Evolutionary conservation across 129 eudicot species (phyloP).

Genomic region (Centella asiatica): DNA sequence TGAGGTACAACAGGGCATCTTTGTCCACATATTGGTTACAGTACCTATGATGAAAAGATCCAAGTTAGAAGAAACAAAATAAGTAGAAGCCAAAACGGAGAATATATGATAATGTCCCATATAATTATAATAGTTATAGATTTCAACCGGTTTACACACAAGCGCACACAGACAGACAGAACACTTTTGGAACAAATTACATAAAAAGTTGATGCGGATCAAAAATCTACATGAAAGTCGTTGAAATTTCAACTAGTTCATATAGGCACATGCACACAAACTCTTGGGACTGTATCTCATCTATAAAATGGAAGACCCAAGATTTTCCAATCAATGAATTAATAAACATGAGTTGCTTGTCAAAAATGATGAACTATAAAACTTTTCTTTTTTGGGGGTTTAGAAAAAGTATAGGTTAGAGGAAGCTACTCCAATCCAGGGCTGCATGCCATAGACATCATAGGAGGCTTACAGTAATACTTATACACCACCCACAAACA

Average conservation of each 20-base stretch:
- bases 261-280: background rate
- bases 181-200: too few species aligned
- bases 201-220: too few species aligned
- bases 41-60: slow-evolving; percentile 42
- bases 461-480: too few species aligned
- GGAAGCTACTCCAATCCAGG: too few species aligned
- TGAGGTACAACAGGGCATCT: slow-evolving; percentile 75
- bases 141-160: too few species aligned
- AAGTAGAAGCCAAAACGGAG: background rate
- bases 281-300: background rate
- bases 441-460: too few species aligned
- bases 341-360: background rate
- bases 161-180: too few species aligned
- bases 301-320: background rate
- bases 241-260: background rate
- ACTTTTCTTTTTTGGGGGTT: too few species aligned
- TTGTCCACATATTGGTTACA: slow-evolving; percentile 91
- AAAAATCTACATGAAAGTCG: too few species aligned
- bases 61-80: slow-evolving; percentile 1
- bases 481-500: too few species aligned
- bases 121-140: background rate
- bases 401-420: too few species aligned
- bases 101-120: background rate
- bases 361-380: background rate
- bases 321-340: background rate